Evolutionary conservation across 768 basidiomycete genomes (phyloP), one percentile per base, ranked within the genome.

Genomic region (Tricholoma bakamatsutake): DNA sequence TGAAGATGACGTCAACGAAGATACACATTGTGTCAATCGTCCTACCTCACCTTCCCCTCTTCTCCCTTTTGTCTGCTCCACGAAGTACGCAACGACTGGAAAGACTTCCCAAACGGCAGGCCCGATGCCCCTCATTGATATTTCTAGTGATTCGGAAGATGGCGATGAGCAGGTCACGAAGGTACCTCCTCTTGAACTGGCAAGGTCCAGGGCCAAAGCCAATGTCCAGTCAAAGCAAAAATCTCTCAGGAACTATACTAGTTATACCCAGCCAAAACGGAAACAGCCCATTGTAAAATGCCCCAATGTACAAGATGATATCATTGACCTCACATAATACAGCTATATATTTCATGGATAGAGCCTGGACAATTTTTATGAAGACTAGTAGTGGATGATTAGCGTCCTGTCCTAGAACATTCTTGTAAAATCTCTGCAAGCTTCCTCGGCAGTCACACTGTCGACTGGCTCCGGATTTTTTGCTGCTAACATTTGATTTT

Each of bases 361-460:
- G 35, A 13, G 15, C 2, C 15, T 35, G 35, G 17, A 5, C 39
- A 40, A 6, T 18, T 1, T 39, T 15, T 39, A 15, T 39, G 37
- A 39, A 39, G 37, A 39, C 5, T 3, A 39, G 37, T 39, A 17
- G n/a, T 2, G 34, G 7, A 12, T 10, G 6, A 40, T 46, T 12
- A 49, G 27, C 33, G 17, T 42, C 13, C 40, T n/a, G 37, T 55
- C 49, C 52, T 63, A 82, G 59, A 79, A 83, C 46, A 64, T 72
- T 51, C 73, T 76, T 47, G 83, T 84, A 66, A 85, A 85, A 68
- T 85, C 83, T 63, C 81, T 73, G 56, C 73, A 77, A 6, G 67
- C 62, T 59, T 84, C 80, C 61, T 82, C 78, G 28, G 69, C 72
- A 66, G 82, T 78, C n/a, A 82, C 68, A 8, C 74, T 80, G 28